Evolutionary conservation across 2,329 filamentous ascomycete genomes (phyloP).

Genomic region (Herpotrichia juniperi): DNA sequence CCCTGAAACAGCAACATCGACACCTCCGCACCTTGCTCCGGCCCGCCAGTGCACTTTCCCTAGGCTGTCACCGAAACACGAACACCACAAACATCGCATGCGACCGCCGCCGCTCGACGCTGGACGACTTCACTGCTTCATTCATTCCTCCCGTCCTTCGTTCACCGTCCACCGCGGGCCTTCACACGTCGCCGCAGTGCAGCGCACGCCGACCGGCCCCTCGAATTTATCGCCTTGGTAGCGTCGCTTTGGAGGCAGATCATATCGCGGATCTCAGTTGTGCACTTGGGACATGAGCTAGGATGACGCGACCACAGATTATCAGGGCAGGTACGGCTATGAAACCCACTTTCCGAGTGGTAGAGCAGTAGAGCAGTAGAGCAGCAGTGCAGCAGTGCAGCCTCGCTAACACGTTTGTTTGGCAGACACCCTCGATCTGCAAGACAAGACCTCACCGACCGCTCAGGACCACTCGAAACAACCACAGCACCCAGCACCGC

Average conservation of each 20-base stretch:
- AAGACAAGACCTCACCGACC: constrained; percentile 81
- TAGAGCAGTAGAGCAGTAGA: too few species aligned
- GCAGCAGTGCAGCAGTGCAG: neutral
- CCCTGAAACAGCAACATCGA: constrained; percentile 24
- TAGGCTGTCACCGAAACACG: constrained; percentile 18
- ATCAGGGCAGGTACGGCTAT: constrained; percentile 59
- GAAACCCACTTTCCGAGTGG: too few species aligned
- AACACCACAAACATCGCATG: constrained; percentile 16
- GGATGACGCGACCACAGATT: constrained; percentile 62
- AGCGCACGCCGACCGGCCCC: constrained; percentile 12
- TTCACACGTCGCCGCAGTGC: constrained; percentile 8
- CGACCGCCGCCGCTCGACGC: constrained; percentile 16
- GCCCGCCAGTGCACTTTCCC: constrained; percentile 19
- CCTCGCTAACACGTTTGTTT: constrained; percentile 27
- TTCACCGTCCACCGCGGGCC: constrained; percentile 4
- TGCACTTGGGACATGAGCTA: constrained; percentile 40
- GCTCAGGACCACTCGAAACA: constrained; percentile 78
- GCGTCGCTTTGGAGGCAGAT: constrained; percentile 15
- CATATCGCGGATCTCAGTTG: constrained; percentile 9
- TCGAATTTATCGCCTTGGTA: constrained; percentile 36
- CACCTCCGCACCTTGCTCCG: constrained; percentile 14
- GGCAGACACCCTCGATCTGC: constrained; percentile 91
- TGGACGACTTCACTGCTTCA: constrained; percentile 16
- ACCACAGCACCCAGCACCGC: constrained; percentile 56
- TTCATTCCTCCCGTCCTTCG: constrained; percentile 8